Evolutionary conservation across 345 rosid species (phyloP).

Genomic region (Arabidopsis thaliana): TAIR10.1 NC_003070.9:28898501-28899000

Average conservation of each 20-base stretch:
- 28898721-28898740: background rate
- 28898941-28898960: constrained; percentile 19
- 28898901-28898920: constrained; percentile 6
- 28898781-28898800: constrained; percentile 23
- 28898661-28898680: too few relatives aligned
- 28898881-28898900: background rate
- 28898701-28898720: background rate
- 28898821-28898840: background rate
- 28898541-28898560: background rate
- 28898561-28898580: background rate
- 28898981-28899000: background rate
- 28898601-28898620: too few relatives aligned
- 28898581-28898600: background rate
- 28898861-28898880: background rate
- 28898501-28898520: background rate
- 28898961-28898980: background rate
- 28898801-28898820: background rate
- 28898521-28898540: background rate
- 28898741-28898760: constrained; percentile 12
- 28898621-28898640: background rate
- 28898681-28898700: too few relatives aligned
- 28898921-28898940: background rate
- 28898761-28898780: constrained; percentile 9
- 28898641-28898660: background rate
- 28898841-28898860: background rate